Evolutionary conservation across 306 rosid species (phyloP), one percentile per base, ranked within the genome.

Genomic region (Dryas alaskensis): DNA sequence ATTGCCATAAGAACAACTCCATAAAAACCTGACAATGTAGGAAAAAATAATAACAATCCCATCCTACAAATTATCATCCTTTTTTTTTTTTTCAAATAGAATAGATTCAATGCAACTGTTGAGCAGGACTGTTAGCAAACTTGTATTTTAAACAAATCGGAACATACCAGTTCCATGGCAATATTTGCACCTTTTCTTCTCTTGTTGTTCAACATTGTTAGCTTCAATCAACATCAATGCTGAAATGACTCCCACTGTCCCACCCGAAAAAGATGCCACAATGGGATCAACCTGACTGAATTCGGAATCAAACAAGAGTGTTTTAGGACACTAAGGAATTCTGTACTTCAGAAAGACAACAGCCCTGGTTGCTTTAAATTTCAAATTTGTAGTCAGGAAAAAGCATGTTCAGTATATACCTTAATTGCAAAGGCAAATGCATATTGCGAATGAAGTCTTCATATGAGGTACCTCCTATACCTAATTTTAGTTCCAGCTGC

Each of bases 211-310:
- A 48, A 94, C 97, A 70, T 94, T 94, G 78, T 86, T 91, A 70
- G 84, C 96, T 92, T 94, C 98, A 42, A 94, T 87, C 60, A 94
- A 58, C 98, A 94, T 94, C 79, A 94, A 58, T n/a, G 93, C 91
- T 22, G 98, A 94, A 83, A 94, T 84, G 66, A 94, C 97, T 10
- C 98, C 98, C 12, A 94, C 97, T 7, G 98, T 95, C 48, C 98
- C 98, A 48, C 98, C 98, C 3, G 97, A 89, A 81, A 94, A 94
- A 44, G 98, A 94, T 37, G 98, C 97, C 78, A 94, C 96, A 64
- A 94, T 94, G 47, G 98, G 98, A 72, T 94, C 97, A 48, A 94
- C 98, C 84, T 94, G 97, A 84, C 98, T 94, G 91, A 70, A 65
- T 65, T 57, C 27, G 47, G 65, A 74, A 78, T 76, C 61, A 42